Evolutionary conservation across 2,329 filamentous ascomycete species (phyloP).

Genomic region (Nemania serpens): DNA sequence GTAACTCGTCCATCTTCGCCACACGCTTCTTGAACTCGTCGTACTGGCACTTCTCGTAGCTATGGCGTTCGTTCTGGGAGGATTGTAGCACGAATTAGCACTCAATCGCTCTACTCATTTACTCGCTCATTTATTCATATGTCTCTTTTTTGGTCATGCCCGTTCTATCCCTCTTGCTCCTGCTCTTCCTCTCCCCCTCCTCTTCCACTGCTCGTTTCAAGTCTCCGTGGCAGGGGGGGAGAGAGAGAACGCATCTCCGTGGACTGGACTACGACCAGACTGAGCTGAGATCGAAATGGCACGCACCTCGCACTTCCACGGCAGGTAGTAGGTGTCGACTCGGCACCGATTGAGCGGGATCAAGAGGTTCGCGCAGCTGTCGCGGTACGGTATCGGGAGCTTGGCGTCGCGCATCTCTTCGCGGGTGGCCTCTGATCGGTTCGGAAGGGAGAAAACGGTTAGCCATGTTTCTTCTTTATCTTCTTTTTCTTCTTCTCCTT

Average conservation of each 20-base stretch:
- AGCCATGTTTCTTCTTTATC: not conserved
- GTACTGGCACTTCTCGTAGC: slow-evolving; percentile 99
- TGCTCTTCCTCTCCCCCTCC: too few species aligned
- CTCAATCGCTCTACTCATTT: not conserved
- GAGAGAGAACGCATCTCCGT: too few species aligned
- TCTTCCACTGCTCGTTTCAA: too few species aligned
- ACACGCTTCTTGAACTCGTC: slow-evolving; percentile 98
- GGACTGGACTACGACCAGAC: not conserved
- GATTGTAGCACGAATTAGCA: not conserved
- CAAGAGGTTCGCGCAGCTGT: slow-evolving; percentile 91
- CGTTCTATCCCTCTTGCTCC: too few species aligned
- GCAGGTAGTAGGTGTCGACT: slow-evolving; percentile 87
- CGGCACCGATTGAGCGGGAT: slow-evolving; percentile 97
- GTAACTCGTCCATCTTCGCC: slow-evolving; percentile 96
- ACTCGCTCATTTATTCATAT: not conserved
- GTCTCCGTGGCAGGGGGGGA: too few species aligned
- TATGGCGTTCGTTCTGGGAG: slow-evolving; percentile 88
- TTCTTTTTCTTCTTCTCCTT: not conserved
- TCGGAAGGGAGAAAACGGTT: slow-evolving; percentile 46
- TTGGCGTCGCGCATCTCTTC: slow-evolving; percentile 93
- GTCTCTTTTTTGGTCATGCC: not conserved
- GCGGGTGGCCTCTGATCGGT: slow-evolving; percentile 77
- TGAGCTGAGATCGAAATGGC: not conserved
- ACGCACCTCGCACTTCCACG: slow-evolving; percentile 96
- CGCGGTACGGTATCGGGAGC: slow-evolving; percentile 87